phyloP scores from a whole-genome alignment of 225 moss, liverwort and hornwort species.

The Polytrichum formosum region DNA sequence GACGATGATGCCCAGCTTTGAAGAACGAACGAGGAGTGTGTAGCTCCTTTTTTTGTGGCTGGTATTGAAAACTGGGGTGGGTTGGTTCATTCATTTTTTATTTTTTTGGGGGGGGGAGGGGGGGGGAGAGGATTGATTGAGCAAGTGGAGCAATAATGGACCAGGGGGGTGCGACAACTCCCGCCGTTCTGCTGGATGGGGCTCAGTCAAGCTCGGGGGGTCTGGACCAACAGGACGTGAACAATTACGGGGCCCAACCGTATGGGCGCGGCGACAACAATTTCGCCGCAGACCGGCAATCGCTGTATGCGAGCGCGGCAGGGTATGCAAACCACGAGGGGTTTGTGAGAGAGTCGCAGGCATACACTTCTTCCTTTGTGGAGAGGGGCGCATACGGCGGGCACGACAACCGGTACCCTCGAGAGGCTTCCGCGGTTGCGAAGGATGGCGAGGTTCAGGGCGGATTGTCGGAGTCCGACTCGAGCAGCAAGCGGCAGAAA shows the following conservation, averaged over 20 bases:
- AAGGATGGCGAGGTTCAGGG: conserved; percentile 25
- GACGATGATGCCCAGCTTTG: too few relatives aligned
- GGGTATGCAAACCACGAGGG: conserved; percentile 27
- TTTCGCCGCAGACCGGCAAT: conserved; percentile 27
- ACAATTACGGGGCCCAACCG: conserved; percentile 17
- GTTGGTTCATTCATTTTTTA: too few relatives aligned
- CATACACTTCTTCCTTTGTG: conserved; percentile 26
- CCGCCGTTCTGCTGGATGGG: conserved; percentile 43
- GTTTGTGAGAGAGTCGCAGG: conserved; percentile 29
- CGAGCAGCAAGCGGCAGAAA: conserved; percentile 34
- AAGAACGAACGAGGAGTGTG: too few relatives aligned
- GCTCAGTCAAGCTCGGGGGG: conserved; percentile 44
- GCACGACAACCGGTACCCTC: conserved; percentile 22
- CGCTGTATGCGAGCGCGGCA: conserved; percentile 20
- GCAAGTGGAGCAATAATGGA: conserved; percentile 33
- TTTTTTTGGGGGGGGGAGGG: too few relatives aligned
- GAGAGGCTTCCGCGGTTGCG: conserved; percentile 10
- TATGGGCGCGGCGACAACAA: conserved; percentile 26
- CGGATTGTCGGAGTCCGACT: conserved; percentile 27
- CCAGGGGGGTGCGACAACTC: conserved; percentile 41
- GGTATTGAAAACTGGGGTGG: too few relatives aligned
- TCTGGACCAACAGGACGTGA: conserved; percentile 36
- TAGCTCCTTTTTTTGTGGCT: too few relatives aligned
- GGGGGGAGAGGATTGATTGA: too few relatives aligned
- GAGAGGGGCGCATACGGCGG: conserved; percentile 24